Evolutionary conservation across 2,329 filamentous ascomycete genomes (phyloP).

Genomic region (Cercospora brassicicola): DNA sequence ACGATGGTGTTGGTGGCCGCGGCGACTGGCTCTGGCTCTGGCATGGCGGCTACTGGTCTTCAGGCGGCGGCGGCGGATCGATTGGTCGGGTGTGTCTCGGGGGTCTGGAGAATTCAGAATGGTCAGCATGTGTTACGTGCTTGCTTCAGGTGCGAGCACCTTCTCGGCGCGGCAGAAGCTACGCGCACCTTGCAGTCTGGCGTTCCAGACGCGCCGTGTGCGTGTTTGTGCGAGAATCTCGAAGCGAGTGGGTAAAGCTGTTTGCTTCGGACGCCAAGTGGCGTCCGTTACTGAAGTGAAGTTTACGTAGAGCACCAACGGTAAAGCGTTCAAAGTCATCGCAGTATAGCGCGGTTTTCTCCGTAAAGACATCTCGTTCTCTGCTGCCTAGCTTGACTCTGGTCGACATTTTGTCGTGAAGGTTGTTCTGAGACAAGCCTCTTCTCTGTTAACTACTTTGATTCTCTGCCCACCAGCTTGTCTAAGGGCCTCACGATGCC

Average conservation of each 20-base stretch:
- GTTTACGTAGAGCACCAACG: neutral
- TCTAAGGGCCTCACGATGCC: neutral
- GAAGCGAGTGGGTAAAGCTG: neutral
- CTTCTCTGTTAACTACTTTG: neutral
- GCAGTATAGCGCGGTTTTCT: neutral
- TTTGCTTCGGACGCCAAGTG: neutral
- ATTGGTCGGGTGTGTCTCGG: neutral
- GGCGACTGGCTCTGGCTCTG: neutral
- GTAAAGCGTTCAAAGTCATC: neutral
- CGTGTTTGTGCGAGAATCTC: neutral
- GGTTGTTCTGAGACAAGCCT: neutral
- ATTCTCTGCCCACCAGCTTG: neutral
- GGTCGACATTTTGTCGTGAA: neutral
- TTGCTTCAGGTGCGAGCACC: neutral
- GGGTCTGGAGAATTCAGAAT: neutral
- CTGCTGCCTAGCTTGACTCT: neutral
- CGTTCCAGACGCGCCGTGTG: neutral
- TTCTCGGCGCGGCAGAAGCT: neutral
- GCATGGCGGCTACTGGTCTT: neutral
- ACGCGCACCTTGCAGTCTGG: neutral
- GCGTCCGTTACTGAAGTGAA: neutral
- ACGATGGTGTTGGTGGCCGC: neutral
- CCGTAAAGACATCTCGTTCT: neutral
- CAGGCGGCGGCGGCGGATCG: neutral
- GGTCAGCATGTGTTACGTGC: neutral